Evolutionary conservation across 805 yeast species (phyloP).

Genomic region (Metschnikowia vanudenii): DNA sequence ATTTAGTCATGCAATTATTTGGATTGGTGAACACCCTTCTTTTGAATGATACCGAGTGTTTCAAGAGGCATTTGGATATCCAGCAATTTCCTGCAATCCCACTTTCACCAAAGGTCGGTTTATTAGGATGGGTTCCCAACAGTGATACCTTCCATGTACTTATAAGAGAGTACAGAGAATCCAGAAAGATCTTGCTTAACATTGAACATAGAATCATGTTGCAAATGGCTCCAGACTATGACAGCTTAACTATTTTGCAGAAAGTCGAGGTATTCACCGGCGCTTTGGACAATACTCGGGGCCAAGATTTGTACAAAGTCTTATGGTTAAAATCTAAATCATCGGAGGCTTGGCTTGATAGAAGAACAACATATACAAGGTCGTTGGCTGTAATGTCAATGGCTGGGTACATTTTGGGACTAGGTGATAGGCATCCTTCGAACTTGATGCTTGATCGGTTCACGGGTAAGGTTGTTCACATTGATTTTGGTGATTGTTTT

Average conservation of each 20-base stretch:
- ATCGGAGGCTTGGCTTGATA: slow-evolving; percentile 96
- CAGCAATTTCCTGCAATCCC: slow-evolving; percentile 94
- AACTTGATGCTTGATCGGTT: slow-evolving; percentile 91
- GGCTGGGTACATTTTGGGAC: slow-evolving; percentile 95
- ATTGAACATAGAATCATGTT: slow-evolving; percentile 94
- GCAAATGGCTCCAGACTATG: slow-evolving; percentile 98
- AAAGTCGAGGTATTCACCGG: slow-evolving; percentile 96
- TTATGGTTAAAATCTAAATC: slow-evolving; percentile 95
- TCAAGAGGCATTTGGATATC: slow-evolving; percentile 90
- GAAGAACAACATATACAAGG: slow-evolving; percentile 93
- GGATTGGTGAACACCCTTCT: slow-evolving; percentile 91
- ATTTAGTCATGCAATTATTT: slow-evolving; percentile 94
- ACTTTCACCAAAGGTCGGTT: slow-evolving; percentile 93
- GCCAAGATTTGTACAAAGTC: slow-evolving; percentile 93
- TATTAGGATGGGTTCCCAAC: slow-evolving; percentile 96
- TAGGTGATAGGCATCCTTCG: slow-evolving; percentile 98
- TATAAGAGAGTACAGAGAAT: slow-evolving; percentile 89
- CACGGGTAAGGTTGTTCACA: slow-evolving; percentile 94
- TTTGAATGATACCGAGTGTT: slow-evolving; percentile 89
- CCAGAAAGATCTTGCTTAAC: slow-evolving; percentile 82
- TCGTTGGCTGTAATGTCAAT: slow-evolving; percentile 98
- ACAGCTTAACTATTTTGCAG: slow-evolving; percentile 79
- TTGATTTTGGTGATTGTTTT: slow-evolving; percentile 98
- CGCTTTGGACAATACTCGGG: slow-evolving; percentile 91
- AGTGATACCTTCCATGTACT: slow-evolving; percentile 95